Evolutionary conservation across 805 yeast genomes (phyloP), one percentile per base, ranked within the genome.

Genomic region (Metschnikowia baotianmanensis): DNA sequence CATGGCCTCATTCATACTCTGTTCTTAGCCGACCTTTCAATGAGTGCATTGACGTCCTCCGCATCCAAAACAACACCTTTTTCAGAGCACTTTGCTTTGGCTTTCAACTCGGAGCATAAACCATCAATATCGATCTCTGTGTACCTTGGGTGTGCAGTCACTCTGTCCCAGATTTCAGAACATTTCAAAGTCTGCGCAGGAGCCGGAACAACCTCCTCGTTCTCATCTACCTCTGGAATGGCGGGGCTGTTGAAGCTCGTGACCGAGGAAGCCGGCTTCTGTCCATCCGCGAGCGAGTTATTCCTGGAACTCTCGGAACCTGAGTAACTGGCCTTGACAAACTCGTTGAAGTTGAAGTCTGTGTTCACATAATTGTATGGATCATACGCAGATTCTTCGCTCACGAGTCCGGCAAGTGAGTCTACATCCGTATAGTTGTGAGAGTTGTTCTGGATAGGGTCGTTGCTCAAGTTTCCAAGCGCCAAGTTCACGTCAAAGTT

Each of bases 161-260:
- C 84, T 57, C 98, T 77, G 62, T 91, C 98, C 99, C 99, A 93
- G 12, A 91, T 83, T 52, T 89, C 96, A 0, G 95, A 78, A 63
- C 99, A 93, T 56, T 79, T 80, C 49, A 79, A 59, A 11, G 76
- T 71, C 13, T 63, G 65, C 42, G 80, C 83, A 7, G 78, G 83
- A 4, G 83, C 77, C 5, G 95, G 95, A 3, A 87, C 90, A 21
- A 80, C 77, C 41, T 48, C 50, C 12, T 46, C 40, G 13, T 34
- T 34, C 15, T 42, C 49, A 19, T 48, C 36, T 10, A 52, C 62
- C 17, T 55, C 55, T 22, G 31, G 31, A 10, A 38, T 45, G 12
- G 43, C 28, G 2, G 52, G 54, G 27, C 51, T 48, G 33, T 44
- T 45, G 40, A 38, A 46, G 34, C 58, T 48, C 33, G 57, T 38